Evolutionary conservation across 176 grass and related monocot genomes (phyloP).

Genomic region (Ananas comosus): DNA sequence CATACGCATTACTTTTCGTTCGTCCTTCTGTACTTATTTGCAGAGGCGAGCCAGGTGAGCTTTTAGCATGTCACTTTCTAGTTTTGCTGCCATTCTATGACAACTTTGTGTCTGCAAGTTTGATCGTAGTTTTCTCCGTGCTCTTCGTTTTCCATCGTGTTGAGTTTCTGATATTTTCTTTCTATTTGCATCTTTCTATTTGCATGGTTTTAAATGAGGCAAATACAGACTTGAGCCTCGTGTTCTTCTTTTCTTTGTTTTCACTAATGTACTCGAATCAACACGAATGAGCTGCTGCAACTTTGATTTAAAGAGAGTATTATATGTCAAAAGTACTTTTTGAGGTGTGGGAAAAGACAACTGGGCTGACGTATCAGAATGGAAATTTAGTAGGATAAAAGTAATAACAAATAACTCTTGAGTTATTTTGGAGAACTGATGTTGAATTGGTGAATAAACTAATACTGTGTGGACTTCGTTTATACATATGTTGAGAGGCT

Average conservation of each 20-base stretch:
- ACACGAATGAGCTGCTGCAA: neutral
- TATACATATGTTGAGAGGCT: neutral
- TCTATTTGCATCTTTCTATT: neutral
- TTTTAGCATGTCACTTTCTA: neutral
- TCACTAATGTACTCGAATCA: neutral
- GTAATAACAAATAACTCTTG: too few relatives aligned
- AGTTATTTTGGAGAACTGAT: too few relatives aligned
- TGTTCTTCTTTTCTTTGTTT: neutral
- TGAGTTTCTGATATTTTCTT: neutral
- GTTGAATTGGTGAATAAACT: too few relatives aligned
- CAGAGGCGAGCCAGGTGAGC: constrained; percentile 62
- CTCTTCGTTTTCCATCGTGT: neutral
- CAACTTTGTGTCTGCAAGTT: constrained; percentile 1
- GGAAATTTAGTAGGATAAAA: too few relatives aligned
- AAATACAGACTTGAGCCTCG: neutral
- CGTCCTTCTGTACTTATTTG: constrained; percentile 85
- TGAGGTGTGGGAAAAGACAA: too few relatives aligned
- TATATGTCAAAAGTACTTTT: neutral
- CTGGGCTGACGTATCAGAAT: too few relatives aligned
- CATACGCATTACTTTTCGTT: constrained; percentile 97
- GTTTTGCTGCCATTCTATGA: neutral
- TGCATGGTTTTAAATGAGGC: neutral
- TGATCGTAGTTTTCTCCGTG: neutral
- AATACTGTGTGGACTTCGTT: too few relatives aligned
- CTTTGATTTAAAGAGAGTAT: neutral